Evolutionary conservation across 805 yeast genomes (phyloP), one percentile per base, ranked within the genome.

Genomic region (Pachysolen tannophilus): DNA sequence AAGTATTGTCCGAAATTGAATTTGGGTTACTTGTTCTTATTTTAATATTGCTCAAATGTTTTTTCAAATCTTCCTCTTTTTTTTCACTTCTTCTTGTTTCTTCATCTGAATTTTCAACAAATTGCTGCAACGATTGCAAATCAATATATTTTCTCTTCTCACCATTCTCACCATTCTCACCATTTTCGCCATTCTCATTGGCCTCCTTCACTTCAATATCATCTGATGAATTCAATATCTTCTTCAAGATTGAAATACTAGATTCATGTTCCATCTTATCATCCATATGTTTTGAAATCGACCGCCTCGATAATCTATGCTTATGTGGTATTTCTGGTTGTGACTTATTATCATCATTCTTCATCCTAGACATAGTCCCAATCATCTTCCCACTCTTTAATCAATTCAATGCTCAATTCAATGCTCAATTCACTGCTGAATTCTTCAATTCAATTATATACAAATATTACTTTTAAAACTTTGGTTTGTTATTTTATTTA

Each of bases 151-250:
- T 42, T 16, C 42, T 35, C 7, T 39, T 43, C 21, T 45, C 49
- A 16, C 21, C 28, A 2, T 39, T 34, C 30, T 48, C 50, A 25
- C 43, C 39, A 18, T 42, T 35, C 27, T 46, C 46, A 21, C 45
- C 55, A 11, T 54, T 56, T 51, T 52, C 47, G n/a, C n/a, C n/a
- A 8, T 39, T 43, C 21, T 45, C 49, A 16, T 23, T 29, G 2
- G 39, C 35, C 30, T 48, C 50, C 23, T 43, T 40, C 20, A 41
- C 36, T 27, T 46, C 46, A 21, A 46, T 53, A 11, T 54, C 57
- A 51, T 52, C 47, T 35, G 53, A 58, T 4, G 58, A 55, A 5
- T 42, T 42, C 26, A 56, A 37, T 11, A 42, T 41, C 13, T 21
- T 16, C 20, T 45, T 46, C 36, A 43, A 24, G 6, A 33, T 17